Evolutionary conservation across 1,284 basidiomycete species (phyloP).

Genomic region (Laetiporus sulphureus): DNA sequence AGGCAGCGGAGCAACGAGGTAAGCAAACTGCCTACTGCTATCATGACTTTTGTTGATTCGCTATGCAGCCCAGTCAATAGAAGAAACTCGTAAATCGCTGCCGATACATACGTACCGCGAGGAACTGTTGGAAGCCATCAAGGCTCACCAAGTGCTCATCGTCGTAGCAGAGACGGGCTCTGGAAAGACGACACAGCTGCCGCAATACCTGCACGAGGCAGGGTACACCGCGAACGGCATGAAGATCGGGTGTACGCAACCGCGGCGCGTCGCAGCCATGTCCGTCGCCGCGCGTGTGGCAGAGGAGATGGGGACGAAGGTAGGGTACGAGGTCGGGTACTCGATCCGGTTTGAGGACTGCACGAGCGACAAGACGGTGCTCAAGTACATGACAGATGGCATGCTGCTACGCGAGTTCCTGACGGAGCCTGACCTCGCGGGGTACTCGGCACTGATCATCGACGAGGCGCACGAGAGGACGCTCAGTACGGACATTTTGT

Average conservation of each 20-base stretch:
- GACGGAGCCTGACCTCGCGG: conserved; percentile 90
- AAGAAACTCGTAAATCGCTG: conserved; percentile 86
- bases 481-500: conserved; percentile 92
- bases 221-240: conserved; percentile 86
- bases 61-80: conserved; percentile 73
- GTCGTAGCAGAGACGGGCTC: conserved; percentile 94
- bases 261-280: conserved; percentile 98
- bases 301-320: conserved; percentile 95
- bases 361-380: conserved; percentile 94
- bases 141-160: conserved; percentile 87
- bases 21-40: conserved; percentile 19
- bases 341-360: conserved; percentile 99
- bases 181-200: conserved; percentile 97
- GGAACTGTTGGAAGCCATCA: conserved; percentile 83
- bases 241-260: conserved; percentile 97
- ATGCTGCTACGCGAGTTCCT: conserved; percentile 96
- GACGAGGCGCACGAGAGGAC: conserved; percentile 97
- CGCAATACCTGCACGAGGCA: conserved; percentile 97
- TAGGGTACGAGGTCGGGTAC: conserved; percentile 97
- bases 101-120: conserved; percentile 88
- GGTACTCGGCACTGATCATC: conserved; percentile 90
- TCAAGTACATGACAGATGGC: conserved; percentile 99
- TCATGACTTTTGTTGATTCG: conserved; percentile 6
- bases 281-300: conserved; percentile 98
- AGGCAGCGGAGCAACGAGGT: conserved; percentile 89